phyloP scores from a whole-genome alignment of 1,139 yeast genomes.

The Sugiyamaella sp. region DNA sequence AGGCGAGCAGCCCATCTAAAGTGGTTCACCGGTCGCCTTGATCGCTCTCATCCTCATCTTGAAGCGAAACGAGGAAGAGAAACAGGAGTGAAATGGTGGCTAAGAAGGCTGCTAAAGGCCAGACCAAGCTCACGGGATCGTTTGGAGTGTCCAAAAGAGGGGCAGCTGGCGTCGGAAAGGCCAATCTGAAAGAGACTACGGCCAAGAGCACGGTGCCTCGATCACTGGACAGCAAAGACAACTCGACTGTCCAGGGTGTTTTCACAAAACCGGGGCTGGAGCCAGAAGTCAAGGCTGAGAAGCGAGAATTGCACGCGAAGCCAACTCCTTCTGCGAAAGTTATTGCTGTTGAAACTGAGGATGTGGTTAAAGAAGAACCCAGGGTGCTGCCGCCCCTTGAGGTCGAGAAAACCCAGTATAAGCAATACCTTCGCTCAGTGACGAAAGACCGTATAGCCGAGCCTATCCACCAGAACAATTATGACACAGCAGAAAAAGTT shows the following conservation, averaged over 20 bases:
- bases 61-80: neutral
- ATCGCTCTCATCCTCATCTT: neutral
- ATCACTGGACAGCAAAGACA: neutral
- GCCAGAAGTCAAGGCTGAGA: constrained; percentile 4
- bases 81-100: constrained; percentile 6
- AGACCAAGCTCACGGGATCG: constrained; percentile 21
- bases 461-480: constrained; percentile 39
- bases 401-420: constrained; percentile 11
- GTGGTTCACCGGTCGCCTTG: neutral
- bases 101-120: constrained; percentile 12
- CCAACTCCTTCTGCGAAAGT: constrained; percentile 10
- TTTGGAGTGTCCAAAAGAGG: constrained; percentile 23
- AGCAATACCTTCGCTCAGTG: constrained; percentile 19
- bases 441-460: constrained; percentile 21
- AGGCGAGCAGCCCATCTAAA: neutral
- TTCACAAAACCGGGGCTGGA: constrained; percentile 5
- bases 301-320: constrained; percentile 6
- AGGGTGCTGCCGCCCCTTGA: constrained; percentile 11
- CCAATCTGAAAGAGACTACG: neutral
- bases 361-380: constrained; percentile 12
- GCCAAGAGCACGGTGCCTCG: neutral
- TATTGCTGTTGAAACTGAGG: constrained; percentile 2
- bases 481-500: constrained; percentile 38
- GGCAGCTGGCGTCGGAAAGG: constrained; percentile 5
- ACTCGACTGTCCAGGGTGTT: constrained; percentile 1